phyloP scores from a whole-genome alignment of 371 early-diverging fungal species.

The Mortierella sp. region DNA sequence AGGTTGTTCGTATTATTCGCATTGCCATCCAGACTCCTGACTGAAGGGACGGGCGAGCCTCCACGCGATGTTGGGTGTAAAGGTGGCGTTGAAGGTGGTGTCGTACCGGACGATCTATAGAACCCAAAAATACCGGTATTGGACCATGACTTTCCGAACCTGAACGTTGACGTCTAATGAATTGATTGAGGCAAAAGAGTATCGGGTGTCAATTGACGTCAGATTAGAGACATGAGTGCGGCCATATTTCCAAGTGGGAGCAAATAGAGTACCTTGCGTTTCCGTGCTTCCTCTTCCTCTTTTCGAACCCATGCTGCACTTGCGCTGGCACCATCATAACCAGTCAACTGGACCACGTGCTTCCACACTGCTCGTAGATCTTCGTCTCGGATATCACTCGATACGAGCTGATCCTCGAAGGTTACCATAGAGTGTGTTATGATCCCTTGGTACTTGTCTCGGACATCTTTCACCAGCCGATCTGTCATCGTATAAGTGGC shows the following conservation, averaged over 20 bases:
- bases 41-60: constrained; percentile 45
- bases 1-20: constrained; percentile 1
- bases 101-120: constrained; percentile 54
- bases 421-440: constrained; percentile 49
- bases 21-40: constrained; percentile 33
- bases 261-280: constrained; percentile 33
- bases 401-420: constrained; percentile 52
- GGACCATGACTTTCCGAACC: constrained; percentile 64
- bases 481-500: constrained; percentile 50
- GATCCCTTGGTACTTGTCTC: constrained; percentile 35
- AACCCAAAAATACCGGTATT: constrained; percentile 63
- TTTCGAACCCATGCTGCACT: constrained; percentile 32
- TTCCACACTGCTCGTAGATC: constrained; percentile 38
- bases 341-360: constrained; percentile 38
- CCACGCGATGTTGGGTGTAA: constrained; percentile 41
- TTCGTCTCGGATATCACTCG: constrained; percentile 48
- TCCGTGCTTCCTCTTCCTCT: constrained; percentile 49
- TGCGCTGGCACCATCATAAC: constrained; percentile 36
- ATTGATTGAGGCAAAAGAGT: too few species aligned
- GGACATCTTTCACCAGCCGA: constrained; percentile 52
- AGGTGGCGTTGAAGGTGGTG: constrained; percentile 47
- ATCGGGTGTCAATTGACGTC: too few species aligned
- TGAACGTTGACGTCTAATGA: constrained; percentile 47
- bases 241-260: too few species aligned
- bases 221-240: background rate